Percentiles rank a stretch among this genome's conserved stretches.
These are phyloP conservation scores for Blumeriella jaapii DNA, from an alignment of 2,329 filamentous ascomycete genomes.

Conservation along the genomic window DNA sequence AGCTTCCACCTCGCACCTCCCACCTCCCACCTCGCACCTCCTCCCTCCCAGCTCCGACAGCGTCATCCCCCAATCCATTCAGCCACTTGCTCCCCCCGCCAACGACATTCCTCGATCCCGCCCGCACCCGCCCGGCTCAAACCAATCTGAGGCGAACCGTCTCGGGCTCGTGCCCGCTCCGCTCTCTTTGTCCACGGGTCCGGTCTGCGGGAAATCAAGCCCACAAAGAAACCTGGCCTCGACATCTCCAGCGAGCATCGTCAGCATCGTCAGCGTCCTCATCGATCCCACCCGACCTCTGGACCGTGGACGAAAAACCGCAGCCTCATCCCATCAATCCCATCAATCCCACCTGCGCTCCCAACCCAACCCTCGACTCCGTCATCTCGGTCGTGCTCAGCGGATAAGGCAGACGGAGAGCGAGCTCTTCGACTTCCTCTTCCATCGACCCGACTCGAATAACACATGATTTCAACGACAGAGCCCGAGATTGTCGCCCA, in stretches of 20 bases:
- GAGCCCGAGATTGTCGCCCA: slow-evolving; percentile 29
- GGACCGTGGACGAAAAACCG: no score
- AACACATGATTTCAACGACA: slow-evolving; percentile 33
- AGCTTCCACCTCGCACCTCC: background rate
- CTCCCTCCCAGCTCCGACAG: background rate
- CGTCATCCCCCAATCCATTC: background rate
- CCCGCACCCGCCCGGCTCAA: no score
- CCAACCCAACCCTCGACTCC: slow-evolving; percentile 5
- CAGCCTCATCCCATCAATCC: no score
- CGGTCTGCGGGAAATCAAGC: no score
- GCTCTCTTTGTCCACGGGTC: no score
- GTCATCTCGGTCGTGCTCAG: slow-evolving; percentile 3
- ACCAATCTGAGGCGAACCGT: no score
- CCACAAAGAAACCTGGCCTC: no score
- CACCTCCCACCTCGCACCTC: slow-evolving; percentile 1
- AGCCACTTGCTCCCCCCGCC: background rate
- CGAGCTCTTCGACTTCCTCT: slow-evolving; percentile 37
- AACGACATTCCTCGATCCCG: background rate
- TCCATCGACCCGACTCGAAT: slow-evolving; percentile 28
- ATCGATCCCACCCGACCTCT: no score
- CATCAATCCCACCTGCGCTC: background rate
- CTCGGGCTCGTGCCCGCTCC: no score
- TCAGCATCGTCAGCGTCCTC: no score
- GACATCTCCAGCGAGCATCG: no score
- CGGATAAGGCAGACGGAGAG: slow-evolving; percentile 31